Evolutionary conservation across 352 stramenopile species (phyloP).

Genomic region (Phytophthora hybrid): DNA sequence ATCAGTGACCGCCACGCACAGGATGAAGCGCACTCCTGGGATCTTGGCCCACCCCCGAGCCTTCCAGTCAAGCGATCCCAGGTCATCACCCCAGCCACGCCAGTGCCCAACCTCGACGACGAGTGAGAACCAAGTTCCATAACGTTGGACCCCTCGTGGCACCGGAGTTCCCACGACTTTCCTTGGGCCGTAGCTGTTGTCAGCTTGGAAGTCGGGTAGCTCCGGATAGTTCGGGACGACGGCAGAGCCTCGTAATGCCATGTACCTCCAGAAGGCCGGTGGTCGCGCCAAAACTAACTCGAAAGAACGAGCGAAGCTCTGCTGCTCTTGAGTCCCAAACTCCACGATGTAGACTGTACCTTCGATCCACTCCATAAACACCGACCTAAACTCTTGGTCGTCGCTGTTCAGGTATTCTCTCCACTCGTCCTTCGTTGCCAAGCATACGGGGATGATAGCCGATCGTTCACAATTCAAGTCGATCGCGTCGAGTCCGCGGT

Average conservation of each 20-base stretch:
- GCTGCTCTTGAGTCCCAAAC: neutral
- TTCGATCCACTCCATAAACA: neutral
- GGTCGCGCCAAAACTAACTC: neutral
- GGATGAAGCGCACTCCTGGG: neutral
- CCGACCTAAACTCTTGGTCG: neutral
- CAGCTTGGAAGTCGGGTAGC: neutral
- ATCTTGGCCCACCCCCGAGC: neutral
- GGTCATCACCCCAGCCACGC: neutral
- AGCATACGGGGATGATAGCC: neutral
- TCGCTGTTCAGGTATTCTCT: neutral
- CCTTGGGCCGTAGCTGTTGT: neutral
- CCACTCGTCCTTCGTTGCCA: neutral
- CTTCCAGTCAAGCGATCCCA: neutral
- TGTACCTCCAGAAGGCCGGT: too few relatives aligned
- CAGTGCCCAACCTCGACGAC: neutral
- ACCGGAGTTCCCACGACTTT: neutral
- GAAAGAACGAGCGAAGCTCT: neutral
- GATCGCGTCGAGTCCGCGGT: neutral
- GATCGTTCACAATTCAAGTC: neutral
- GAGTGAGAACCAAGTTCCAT: neutral
- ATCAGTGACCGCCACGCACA: neutral
- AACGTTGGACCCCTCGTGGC: neutral
- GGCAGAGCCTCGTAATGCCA: too few relatives aligned
- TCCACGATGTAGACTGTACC: neutral
- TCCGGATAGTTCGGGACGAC: neutral